phyloP scores from a whole-genome alignment of 2,329 filamentous ascomycete genomes.

The Alternaria sp. region DNA sequence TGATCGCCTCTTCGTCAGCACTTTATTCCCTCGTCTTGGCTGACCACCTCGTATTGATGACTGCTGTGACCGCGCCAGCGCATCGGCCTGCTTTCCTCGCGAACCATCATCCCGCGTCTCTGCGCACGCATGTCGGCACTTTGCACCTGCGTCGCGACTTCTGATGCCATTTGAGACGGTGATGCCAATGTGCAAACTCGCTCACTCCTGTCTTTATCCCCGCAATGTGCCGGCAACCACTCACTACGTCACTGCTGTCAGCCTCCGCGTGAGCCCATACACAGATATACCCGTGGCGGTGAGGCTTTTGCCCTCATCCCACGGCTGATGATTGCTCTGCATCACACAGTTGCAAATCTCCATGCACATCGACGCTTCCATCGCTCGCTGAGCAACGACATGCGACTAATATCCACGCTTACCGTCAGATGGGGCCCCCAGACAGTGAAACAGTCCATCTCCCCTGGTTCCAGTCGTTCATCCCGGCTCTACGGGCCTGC shows the following conservation, averaged over 20 bases:
- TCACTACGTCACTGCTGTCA: slow-evolving; percentile 15
- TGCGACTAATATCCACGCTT: slow-evolving; percentile 2
- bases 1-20: slow-evolving; percentile 1
- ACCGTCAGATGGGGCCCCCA: slow-evolving; percentile 3
- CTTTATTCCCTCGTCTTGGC: not conserved
- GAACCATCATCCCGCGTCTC: not conserved
- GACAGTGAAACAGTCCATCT: slow-evolving; percentile 1
- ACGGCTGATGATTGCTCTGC: slow-evolving; percentile 5
- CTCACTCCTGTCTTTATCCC: not conserved
- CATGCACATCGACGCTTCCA: slow-evolving; percentile 3
- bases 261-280: not conserved
- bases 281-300: not conserved
- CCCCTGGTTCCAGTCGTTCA: slow-evolving; percentile 1
- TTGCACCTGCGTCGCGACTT: slow-evolving; percentile 10
- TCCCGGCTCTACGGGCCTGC: slow-evolving; percentile 4
- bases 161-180: not conserved
- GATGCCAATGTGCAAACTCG: not conserved
- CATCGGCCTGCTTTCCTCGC: not conserved
- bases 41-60: slow-evolving; percentile 6
- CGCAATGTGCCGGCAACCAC: not conserved
- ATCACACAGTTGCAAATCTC: not conserved
- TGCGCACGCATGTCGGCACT: slow-evolving; percentile 8
- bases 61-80: not conserved
- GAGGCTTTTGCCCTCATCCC: not conserved
- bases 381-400: not conserved